Evolutionary conservation across 345 rosid species (phyloP).

Genomic region (Abelmoschus esculentus): DNA sequence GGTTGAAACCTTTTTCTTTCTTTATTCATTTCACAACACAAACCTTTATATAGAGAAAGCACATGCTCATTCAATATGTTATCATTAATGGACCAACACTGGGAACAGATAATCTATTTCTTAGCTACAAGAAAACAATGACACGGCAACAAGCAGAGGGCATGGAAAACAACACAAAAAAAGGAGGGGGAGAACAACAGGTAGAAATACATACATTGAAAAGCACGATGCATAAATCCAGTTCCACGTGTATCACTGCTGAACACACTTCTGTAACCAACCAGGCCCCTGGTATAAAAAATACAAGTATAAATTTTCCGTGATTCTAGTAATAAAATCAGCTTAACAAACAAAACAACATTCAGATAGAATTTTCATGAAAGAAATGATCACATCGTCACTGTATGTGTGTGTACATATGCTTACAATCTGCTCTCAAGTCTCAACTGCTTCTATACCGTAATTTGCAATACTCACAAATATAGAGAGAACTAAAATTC

Average conservation of each 20-base stretch:
- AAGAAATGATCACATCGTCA: background rate
- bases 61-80: background rate
- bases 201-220: slow-evolving; percentile 52
- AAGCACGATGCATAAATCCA: slow-evolving; percentile 99
- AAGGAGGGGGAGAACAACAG: background rate
- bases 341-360: background rate
- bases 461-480: background rate
- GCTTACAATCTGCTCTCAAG: background rate
- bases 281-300: slow-evolving; percentile 63
- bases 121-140: background rate
- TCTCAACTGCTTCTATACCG: background rate
- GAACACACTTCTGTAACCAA: slow-evolving; percentile 97
- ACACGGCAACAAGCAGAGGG: background rate
- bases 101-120: background rate
- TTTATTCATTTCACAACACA: background rate
- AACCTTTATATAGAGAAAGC: background rate
- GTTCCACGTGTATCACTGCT: slow-evolving; percentile 97
- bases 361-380: background rate
- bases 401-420: background rate
- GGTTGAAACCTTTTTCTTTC: background rate
- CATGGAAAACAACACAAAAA: background rate
- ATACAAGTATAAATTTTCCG: background rate
- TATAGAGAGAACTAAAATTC: background rate
- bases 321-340: background rate
- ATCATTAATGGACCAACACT: background rate